Evolutionary conservation across 176 grass and related monocot genomes (phyloP), one percentile per base, ranked within the genome.

Genomic region (Phragmites australis): DNA sequence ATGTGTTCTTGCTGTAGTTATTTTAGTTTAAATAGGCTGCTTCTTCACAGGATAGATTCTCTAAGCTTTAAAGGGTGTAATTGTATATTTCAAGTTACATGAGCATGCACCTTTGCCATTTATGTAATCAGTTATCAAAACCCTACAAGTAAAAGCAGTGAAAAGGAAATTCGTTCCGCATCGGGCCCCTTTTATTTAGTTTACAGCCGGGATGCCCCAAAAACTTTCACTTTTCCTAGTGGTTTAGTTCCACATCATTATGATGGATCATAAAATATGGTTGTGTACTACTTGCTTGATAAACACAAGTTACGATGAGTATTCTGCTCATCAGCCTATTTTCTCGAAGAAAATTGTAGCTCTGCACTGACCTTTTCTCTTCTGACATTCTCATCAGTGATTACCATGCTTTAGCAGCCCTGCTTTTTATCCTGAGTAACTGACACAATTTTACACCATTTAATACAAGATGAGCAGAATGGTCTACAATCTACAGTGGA

Each of bases 31-130:
- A 87, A 65, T 69, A 47, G 21, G 56, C 50, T 74, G 13, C 65
- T 90, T 82, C 66, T 90, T 87, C 59, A 85, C 55, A 23, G 78
- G 66, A 84, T 84, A 77, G 56, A 68, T 94, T 85, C 82, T 70
- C 49, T 81, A 72, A 30, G 70, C 79, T 87, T 76, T 42, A 75
- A 83, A 90, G 80, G 49, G 39, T 67, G 19, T 48, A 80, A 57
- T 77, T 67, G 50, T 86, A 77, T 63, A 88, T 74, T 53, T 68
- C 63, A 88, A 82, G 47, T 76, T 86, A 86, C 79, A 75, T 64
- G 34, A 44, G 21, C 54, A 80, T 84, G 74, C 80, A 85, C 65
- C 75, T 90, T 85, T 81, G 44, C 61, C 66, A 74, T 81, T 88
- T 78, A 23, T 86, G 27, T 74, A 87, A 88, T 56, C 16, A n/a